Conservation (phyloP, 2,329 filamentous ascomycete species). For the Aurifilum marmelostoma region DNA sequence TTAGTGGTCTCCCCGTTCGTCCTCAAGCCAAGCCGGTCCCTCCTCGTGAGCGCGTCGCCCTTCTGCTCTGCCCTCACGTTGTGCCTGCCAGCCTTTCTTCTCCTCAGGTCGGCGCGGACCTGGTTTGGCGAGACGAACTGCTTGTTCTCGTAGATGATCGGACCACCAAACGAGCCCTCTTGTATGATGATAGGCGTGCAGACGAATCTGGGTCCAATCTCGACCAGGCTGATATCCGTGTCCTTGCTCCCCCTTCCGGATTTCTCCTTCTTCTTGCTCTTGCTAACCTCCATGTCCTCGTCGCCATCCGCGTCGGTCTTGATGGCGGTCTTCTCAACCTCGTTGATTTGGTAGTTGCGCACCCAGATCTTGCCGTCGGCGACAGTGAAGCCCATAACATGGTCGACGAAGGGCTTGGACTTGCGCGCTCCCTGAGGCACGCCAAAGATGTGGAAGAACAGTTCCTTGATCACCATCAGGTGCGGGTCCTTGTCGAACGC, state of each 20-base stretch:
- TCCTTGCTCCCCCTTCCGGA: slow-evolving; percentile 52
- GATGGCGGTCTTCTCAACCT: slow-evolving; percentile 67
- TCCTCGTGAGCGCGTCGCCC: slow-evolving; percentile 73
- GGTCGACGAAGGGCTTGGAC: slow-evolving; percentile 94
- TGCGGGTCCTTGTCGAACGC: slow-evolving; percentile 83
- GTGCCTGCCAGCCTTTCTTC: slow-evolving; percentile 76
- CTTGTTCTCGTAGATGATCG: slow-evolving; percentile 97
- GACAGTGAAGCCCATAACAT: slow-evolving; percentile 89
- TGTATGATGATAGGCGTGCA: slow-evolving; percentile 93
- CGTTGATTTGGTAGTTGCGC: slow-evolving; percentile 89
- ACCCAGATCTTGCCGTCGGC: slow-evolving; percentile 96
- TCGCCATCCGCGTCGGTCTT: slow-evolving; percentile 43
- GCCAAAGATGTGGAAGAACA: slow-evolving; percentile 87
- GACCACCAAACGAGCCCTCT: slow-evolving; percentile 92
- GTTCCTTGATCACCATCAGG: slow-evolving; percentile 82
- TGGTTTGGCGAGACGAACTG: slow-evolving; percentile 97
- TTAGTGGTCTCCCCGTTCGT: slow-evolving; percentile 63
- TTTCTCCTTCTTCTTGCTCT: slow-evolving; percentile 40
- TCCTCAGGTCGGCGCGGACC: slow-evolving; percentile 78
- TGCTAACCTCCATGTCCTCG: slow-evolving; percentile 46
- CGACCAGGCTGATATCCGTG: slow-evolving; percentile 80
- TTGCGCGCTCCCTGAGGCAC: slow-evolving; percentile 87
- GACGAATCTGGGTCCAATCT: slow-evolving; percentile 93
- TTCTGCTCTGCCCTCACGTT: slow-evolving; percentile 75
- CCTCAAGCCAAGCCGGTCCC: slow-evolving; percentile 74